Conservation (phyloP, 129 eudicot genomes). For the Tagetes patula region DNA sequence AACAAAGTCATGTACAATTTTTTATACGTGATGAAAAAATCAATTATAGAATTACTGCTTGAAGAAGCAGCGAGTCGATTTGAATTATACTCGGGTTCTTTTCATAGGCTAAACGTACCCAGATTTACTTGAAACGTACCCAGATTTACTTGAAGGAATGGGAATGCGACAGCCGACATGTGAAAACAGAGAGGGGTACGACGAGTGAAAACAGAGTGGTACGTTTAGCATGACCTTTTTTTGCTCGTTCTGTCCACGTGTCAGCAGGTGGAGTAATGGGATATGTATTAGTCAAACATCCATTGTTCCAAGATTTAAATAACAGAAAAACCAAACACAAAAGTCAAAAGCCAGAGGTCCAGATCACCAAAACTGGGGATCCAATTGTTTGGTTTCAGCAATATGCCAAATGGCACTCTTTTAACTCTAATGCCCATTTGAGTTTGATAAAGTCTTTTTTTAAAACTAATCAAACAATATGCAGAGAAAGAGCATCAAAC, state of each 20-base stretch:
- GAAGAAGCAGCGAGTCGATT: background rate
- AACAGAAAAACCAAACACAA: conserved; percentile 26
- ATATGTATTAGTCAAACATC: conserved; percentile 21
- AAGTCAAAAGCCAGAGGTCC: conserved; percentile 18
- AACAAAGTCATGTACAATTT: background rate
- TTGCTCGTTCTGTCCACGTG: conserved; percentile 23
- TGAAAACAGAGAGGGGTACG: no score
- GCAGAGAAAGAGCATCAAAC: background rate
- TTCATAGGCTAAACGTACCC: no score
- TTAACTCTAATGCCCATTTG: conserved; percentile 14
- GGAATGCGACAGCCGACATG: no score
- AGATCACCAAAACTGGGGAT: background rate
- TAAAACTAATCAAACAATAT: background rate
- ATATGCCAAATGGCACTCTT: conserved; percentile 34
- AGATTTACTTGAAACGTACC: no score
- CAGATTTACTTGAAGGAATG: no score
- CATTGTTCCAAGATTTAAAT: background rate
- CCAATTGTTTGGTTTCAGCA: conserved; percentile 7
- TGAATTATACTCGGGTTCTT: background rate
- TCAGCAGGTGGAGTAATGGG: conserved; percentile 22
- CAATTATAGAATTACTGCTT: background rate
- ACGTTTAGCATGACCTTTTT: no score
- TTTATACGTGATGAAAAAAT: background rate
- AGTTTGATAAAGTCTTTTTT: conserved; percentile 13
- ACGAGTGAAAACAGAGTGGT: no score